These are phyloP conservation scores for Sugiyamaella xylanicola DNA, from an alignment of 1,139 yeast species.

Conservation along the genomic window DNA sequence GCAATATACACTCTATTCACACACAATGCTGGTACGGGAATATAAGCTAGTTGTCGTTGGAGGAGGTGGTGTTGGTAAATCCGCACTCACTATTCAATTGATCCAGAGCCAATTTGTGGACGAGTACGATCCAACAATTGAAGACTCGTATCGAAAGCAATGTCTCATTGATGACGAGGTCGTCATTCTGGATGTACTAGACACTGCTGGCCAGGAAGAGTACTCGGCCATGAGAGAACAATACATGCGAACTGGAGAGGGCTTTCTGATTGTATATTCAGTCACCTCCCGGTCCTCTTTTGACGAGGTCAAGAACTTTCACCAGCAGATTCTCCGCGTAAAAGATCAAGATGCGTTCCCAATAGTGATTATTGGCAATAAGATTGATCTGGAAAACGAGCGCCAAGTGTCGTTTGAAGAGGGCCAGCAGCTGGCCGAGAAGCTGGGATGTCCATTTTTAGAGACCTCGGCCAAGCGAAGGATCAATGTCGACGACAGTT, in stretches of 20 bases:
- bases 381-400: constrained; percentile 70
- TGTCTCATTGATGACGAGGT: constrained; percentile 90
- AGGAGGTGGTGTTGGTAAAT: constrained; percentile 98
- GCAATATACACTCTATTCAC: no score
- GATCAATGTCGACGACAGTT: constrained; percentile 91
- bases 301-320: constrained; percentile 75
- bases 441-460: constrained; percentile 73
- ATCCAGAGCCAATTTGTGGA: constrained; percentile 75
- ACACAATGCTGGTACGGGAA: constrained; percentile 34
- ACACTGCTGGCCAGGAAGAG: constrained; percentile 98
- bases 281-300: constrained; percentile 86
- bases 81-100: constrained; percentile 83
- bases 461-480: constrained; percentile 95
- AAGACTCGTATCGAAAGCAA: constrained; percentile 92
- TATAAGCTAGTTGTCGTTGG: constrained; percentile 94
- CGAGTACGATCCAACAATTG: constrained; percentile 97
- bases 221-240: constrained; percentile 95
- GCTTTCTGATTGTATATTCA: constrained; percentile 83
- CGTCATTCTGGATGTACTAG: constrained; percentile 88
- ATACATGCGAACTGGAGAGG: constrained; percentile 92
- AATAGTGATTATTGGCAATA: constrained; percentile 45
- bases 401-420: constrained; percentile 79
- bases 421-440: constrained; percentile 72
- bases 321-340: constrained; percentile 87
- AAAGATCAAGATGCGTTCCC: constrained; percentile 56